Conservation (phyloP, 2,329 filamentous ascomycete genomes). For the Onygenales sp. region DNA sequence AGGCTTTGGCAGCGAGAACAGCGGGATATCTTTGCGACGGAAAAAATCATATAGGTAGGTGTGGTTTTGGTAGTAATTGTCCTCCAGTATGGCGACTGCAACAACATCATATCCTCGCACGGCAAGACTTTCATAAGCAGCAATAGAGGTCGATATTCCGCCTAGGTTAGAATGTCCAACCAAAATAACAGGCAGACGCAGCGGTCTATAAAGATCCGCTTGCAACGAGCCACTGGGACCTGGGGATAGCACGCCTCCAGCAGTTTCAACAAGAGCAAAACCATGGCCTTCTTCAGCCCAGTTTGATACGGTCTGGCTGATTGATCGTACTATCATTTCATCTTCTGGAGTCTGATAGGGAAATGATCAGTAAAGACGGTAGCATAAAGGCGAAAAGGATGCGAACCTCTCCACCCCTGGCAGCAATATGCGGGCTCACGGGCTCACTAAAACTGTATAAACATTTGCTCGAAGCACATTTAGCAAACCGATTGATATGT, state of each 20-base stretch:
- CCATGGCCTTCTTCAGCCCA: conserved; percentile 10
- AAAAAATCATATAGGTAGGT: conserved; percentile 62
- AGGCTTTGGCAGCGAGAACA: conserved; percentile 50
- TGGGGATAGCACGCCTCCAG: conserved; percentile 72
- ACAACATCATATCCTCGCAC: conserved; percentile 72
- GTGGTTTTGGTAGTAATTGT: conserved; percentile 58
- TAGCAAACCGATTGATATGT: conserved; percentile 53
- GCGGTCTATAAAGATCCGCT: conserved; percentile 64
- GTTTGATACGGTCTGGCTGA: conserved; percentile 35
- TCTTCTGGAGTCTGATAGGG: conserved; percentile 38
- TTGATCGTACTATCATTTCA: conserved; percentile 42
- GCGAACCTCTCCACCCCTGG: conserved; percentile 39
- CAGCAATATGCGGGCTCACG: conserved; percentile 70
- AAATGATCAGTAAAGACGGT: neutral
- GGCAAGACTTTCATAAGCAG: conserved; percentile 67
- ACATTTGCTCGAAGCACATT: conserved; percentile 47
- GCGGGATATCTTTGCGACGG: conserved; percentile 45
- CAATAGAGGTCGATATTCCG: conserved; percentile 71
- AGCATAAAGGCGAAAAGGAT: neutral
- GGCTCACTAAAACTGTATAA: conserved; percentile 65
- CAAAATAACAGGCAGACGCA: conserved; percentile 64
- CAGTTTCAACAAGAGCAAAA: conserved; percentile 54
- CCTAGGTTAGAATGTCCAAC: conserved; percentile 68
- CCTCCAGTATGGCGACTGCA: conserved; percentile 58
- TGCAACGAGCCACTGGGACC: conserved; percentile 67